Conservation (phyloP, 108 stramenopile genomes). For the Epipyxis sp. region DNA sequence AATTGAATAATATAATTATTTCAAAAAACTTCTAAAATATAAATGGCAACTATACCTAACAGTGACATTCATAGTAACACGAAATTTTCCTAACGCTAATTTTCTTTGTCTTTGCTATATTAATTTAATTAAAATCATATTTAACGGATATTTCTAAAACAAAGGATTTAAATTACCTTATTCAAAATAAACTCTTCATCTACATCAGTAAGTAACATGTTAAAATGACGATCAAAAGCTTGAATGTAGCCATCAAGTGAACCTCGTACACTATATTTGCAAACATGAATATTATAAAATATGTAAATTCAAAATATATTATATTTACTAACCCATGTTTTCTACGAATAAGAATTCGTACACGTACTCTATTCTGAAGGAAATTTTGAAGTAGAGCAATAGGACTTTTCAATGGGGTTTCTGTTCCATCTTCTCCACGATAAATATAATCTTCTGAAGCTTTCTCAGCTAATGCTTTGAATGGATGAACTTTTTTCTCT, state of each 20-base stretch:
- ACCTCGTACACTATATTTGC: background rate
- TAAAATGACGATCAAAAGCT: background rate
- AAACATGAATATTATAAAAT: background rate
- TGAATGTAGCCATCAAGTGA: background rate
- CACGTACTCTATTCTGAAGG: background rate
- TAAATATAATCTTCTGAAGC: background rate
- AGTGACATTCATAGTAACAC: background rate
- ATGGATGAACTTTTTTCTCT: no score
- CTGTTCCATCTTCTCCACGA: background rate
- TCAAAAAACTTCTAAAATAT: background rate
- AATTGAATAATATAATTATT: no score
- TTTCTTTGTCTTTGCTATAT: background rate
- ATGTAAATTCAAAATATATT: no score
- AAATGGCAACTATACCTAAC: background rate
- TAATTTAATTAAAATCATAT: background rate
- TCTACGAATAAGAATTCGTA: background rate
- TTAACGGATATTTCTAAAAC: background rate
- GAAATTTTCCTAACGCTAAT: background rate
- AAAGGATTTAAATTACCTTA: background rate
- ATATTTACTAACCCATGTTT: background rate
- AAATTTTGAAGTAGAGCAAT: background rate
- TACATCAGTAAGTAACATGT: background rate
- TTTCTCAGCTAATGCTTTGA: background rate
- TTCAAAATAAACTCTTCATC: background rate
- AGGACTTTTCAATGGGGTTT: background rate